phyloP scores from a whole-genome alignment of 2,329 filamentous ascomycete species.

The Dactylellina haptotyla region DNA sequence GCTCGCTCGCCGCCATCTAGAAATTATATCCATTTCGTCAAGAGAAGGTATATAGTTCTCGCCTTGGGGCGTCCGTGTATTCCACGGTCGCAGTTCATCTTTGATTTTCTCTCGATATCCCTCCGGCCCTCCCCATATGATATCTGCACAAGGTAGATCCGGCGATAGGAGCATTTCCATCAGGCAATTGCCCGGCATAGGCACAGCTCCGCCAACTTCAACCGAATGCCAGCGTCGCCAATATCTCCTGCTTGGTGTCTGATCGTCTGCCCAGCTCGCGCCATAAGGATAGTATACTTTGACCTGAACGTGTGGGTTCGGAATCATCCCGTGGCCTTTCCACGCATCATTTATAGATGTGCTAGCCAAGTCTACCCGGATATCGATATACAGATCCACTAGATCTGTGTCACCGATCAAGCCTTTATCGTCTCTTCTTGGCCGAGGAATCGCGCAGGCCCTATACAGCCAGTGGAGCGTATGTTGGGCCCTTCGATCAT shows the following conservation, averaged over 20 bases:
- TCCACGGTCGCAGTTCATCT: no score
- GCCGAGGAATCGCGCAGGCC: neutral
- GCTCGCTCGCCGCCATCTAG: no score
- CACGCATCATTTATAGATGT: neutral
- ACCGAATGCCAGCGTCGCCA: neutral
- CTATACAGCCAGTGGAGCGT: neutral
- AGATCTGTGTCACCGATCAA: neutral
- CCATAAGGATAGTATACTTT: no score
- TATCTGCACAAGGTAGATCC: neutral
- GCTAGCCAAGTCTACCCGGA: neutral
- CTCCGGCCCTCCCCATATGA: no score
- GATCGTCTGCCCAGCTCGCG: no score
- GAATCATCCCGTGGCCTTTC: neutral
- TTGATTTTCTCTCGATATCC: neutral
- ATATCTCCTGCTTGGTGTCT: no score
- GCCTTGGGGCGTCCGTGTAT: no score
- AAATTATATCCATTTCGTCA: no score
- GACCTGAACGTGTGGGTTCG: neutral
- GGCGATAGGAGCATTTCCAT: neutral
- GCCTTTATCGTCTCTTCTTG: neutral
- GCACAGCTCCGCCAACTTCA: neutral
- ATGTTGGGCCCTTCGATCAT: neutral
- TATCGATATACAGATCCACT: neutral
- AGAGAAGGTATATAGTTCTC: no score
- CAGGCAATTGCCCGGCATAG: neutral